Evolutionary conservation across 2,329 filamentous ascomycete species (phyloP), one percentile per base, ranked within the genome.

Genomic region (Botrytis deweyae): DNA sequence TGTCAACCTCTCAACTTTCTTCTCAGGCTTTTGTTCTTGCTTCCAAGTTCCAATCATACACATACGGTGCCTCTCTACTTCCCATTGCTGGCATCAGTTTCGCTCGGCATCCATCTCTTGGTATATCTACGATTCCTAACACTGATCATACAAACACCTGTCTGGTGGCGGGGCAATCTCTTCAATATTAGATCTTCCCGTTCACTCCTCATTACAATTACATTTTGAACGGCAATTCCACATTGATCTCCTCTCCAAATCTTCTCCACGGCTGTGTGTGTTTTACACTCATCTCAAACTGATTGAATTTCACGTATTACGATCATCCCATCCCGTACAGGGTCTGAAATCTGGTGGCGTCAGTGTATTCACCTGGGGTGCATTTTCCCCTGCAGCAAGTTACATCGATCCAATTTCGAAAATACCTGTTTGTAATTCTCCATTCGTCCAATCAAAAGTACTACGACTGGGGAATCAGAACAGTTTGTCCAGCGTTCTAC

Each of bases 381-480:
- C 36, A 33, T 55, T 68, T 58, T 5, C 46, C 65, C 65, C 65
- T 68, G 65, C 65, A 58, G 49, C 16, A 58, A 58, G 36, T 58
- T 58, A 52, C 65, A 55, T 68, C 65, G 40, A 68, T 36, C 65
- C 36, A 36, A 67, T 67, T 55, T 55, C 65, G 46, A 55, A 49
- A 9, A 36, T 44, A 36, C 29, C 63, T 36, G 63, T 36, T 22
- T 16, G 3, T n/a, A 58, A 33, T 33, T 22, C 14, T 25, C 65
- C 12, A 58, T 58, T 68, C 36, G 49, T 25, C 65, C 49, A 58
- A 42, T 42, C 14, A 33, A 40, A 40, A 22, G 36, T 42, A 58
- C n/a, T 14, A 49, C 29, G 14, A 36, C 44, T 10, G 36, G 22
- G 14, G 25, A 40, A 40, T 63, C 20, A 52, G 20, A 64, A 25